Evolutionary conservation across 176 grass and related monocot species (phyloP).

Genomic region (Leersia perrieri): DNA sequence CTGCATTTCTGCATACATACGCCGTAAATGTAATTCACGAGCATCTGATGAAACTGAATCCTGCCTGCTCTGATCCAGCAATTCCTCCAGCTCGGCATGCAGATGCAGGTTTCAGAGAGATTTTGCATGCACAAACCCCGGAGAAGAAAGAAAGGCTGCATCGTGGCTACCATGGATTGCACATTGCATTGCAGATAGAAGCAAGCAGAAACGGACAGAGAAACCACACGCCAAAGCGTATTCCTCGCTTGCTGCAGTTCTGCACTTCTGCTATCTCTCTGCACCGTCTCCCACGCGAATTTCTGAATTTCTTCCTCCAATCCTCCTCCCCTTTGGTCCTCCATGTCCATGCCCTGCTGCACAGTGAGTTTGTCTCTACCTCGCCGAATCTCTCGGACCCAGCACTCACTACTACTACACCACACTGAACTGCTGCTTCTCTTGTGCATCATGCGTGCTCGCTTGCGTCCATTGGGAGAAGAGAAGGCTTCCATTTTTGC

Average conservation of each 20-base stretch:
- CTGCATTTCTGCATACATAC: neutral
- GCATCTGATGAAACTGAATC: neutral
- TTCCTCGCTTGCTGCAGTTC: neutral
- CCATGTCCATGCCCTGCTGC: neutral
- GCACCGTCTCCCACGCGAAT: neutral
- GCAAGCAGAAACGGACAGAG: neutral
- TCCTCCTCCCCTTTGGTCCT: neutral
- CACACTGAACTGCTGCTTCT: neutral
- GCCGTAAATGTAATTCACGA: neutral
- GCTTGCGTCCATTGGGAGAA: neutral
- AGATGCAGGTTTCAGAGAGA: neutral
- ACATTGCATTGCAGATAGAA: neutral
- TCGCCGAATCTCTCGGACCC: neutral
- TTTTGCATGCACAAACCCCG: neutral
- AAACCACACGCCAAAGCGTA: neutral
- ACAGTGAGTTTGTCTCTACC: conserved; percentile 17
- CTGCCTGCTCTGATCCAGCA: neutral
- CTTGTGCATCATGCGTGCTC: neutral
- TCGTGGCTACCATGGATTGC: neutral
- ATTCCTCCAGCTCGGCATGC: neutral
- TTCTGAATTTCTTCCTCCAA: too few relatives aligned
- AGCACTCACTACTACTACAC: neutral
- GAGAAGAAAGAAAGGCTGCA: neutral
- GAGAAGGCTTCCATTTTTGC: neutral
- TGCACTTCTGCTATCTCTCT: too few relatives aligned